Evolutionary conservation across 805 yeast species (phyloP), one percentile per base, ranked within the genome.

Genomic region (Candida vaughaniae): DNA sequence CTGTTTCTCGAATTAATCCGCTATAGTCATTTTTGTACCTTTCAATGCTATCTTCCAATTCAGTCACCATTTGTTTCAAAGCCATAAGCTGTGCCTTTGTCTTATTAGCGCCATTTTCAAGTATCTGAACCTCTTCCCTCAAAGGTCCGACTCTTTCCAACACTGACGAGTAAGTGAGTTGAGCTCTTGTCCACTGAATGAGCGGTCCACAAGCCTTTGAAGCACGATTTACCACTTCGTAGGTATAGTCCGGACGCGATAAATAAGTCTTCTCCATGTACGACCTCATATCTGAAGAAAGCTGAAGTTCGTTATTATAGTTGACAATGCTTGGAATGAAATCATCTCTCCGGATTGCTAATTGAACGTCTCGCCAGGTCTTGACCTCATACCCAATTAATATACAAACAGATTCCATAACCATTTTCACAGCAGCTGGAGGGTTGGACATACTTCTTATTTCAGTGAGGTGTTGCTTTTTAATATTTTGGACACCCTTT

Each of bases 161-260:
- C 16, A 89, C 83, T 1, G 75, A 52, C 0, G 91, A 75, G 52
- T 83, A 91, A n/a, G 71, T 65, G n/a, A 89, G 67, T 46, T 91
- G 97, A 0, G 98, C 97, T 36, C 73, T 71, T 0, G 89, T 90
- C 98, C 98, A 91, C 43, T 80, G 81, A 14, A 85, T 53, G 23
- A 91, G 63, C 0, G 98, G 98, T 0, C 96, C 98, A 64, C 97
- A 88, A 0, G 97, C 97, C 52, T 85, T 88, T 58, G 95, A 84
- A 4, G 98, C 98, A 26, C 97, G 68, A 49, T 85, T 77, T 0
- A 87, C 95, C 0, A 85, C 62, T 32, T 82, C 89, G 49, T 63
- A 83, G 27, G 76, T 86, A 55, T 75, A 90, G 35, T 77, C 82
- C 0, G 80, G 74, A 36, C 79, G 65, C 0, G 81, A 64, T 8